These are phyloP conservation scores for Eremochloa ophiuroides DNA, from an alignment of 176 grass and related monocot species.

Conservation along the genomic window DNA sequence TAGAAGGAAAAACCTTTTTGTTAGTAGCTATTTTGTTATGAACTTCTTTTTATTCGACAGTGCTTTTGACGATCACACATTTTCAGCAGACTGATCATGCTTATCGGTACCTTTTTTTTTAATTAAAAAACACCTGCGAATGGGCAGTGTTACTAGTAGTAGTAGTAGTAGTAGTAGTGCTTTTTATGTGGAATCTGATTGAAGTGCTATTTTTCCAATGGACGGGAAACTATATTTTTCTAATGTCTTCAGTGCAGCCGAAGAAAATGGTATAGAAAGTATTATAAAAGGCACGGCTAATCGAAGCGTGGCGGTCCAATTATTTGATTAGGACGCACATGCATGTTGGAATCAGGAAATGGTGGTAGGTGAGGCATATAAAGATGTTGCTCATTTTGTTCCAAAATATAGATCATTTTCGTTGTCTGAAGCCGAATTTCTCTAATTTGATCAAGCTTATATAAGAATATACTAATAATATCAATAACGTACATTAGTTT, in stretches of 20 bases:
- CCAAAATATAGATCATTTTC: too few relatives aligned
- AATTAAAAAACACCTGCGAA: not conserved
- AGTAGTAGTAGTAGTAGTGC: not conserved
- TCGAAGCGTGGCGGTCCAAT: slow-evolving; percentile 12
- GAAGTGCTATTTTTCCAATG: slow-evolving; percentile 15
- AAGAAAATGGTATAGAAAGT: too few relatives aligned
- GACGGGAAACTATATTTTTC: not conserved
- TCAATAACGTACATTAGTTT: too few relatives aligned
- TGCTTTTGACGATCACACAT: not conserved
- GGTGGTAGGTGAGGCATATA: slow-evolving; percentile 28
- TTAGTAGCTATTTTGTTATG: not conserved
- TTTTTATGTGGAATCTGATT: not conserved
- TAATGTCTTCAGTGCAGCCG: not conserved
- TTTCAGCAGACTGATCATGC: not conserved
- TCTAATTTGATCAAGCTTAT: too few relatives aligned
- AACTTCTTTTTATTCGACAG: not conserved
- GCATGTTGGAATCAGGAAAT: slow-evolving; percentile 4
- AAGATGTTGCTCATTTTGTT: not conserved
- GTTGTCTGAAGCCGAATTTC: too few relatives aligned
- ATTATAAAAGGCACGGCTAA: slow-evolving; percentile 22
- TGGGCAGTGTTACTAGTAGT: too few relatives aligned
- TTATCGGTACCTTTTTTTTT: not conserved
- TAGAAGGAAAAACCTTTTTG: not conserved
- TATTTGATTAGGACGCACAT: slow-evolving; percentile 31
- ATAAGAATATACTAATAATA: too few relatives aligned